Percentiles rank a stretch among this genome's conserved stretches.
phyloP scores from a whole-genome alignment of 148 eudicot species.

The Chenopodium suecicum region DNA sequence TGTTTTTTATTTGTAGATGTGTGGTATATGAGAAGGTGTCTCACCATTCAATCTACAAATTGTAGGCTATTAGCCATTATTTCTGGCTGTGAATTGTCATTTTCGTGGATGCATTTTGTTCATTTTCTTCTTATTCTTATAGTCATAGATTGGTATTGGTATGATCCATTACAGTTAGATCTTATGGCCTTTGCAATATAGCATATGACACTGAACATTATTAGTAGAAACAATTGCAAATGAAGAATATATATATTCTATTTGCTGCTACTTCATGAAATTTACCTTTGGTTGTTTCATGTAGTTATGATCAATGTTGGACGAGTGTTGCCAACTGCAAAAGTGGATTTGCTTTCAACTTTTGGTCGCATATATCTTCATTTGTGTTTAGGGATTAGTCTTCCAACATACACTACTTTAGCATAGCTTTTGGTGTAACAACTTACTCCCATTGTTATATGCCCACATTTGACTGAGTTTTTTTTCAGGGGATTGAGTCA shows the following conservation, averaged over 20 bases:
- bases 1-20: background rate
- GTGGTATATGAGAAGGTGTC: background rate
- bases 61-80: background rate
- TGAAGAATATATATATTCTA: too few species aligned
- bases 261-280: background rate
- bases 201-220: too few species aligned
- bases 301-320: background rate
- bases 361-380: background rate
- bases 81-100: background rate
- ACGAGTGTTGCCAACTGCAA: background rate
- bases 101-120: background rate
- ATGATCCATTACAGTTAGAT: too few species aligned
- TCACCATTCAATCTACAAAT: background rate
- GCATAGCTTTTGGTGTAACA: too few species aligned
- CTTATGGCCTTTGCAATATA: too few species aligned
- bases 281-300: background rate
- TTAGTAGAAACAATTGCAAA: too few species aligned
- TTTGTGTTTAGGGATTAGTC: background rate
- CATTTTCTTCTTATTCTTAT: background rate
- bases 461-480: too few species aligned
- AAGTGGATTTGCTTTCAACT: background rate
- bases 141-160: too few species aligned
- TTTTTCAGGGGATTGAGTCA: too few species aligned
- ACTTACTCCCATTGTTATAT: too few species aligned
- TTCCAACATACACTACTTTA: background rate